Percentiles rank a stretch among this genome's conserved stretches.
Conservation (phyloP, 1,284 basidiomycete species). For the Porodaedalea pini region DNA sequence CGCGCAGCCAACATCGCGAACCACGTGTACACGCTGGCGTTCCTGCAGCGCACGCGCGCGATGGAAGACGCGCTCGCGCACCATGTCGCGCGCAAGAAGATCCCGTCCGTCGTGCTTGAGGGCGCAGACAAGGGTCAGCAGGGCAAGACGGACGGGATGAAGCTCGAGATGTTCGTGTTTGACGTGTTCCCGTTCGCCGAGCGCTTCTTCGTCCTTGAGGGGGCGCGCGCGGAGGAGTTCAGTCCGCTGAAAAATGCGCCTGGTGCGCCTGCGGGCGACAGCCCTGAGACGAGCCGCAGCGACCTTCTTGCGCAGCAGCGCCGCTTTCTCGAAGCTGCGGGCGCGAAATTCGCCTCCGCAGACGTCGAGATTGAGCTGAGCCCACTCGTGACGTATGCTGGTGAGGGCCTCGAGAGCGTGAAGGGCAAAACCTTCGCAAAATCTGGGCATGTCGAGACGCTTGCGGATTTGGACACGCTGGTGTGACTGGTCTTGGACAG, state of each 20-base stretch:
- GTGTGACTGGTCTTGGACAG: constrained; percentile 24
- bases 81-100: constrained; percentile 99
- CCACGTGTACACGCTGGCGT: constrained; percentile 94
- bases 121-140: constrained; percentile 71
- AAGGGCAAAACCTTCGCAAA: constrained; percentile 76
- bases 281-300: constrained; percentile 84
- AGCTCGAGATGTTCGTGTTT: constrained; percentile 98
- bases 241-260: constrained; percentile 97
- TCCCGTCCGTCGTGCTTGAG: constrained; percentile 72
- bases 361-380: constrained; percentile 86
- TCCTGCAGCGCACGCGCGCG: constrained; percentile 75
- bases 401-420: constrained; percentile 83
- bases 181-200: constrained; percentile 96
- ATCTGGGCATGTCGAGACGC: constrained; percentile 46
- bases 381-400: constrained; percentile 86
- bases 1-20: constrained; percentile 97
- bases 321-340: constrained; percentile 79
- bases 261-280: constrained; percentile 82
- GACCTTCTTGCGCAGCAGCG: constrained; percentile 91
- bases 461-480: constrained; percentile 51
- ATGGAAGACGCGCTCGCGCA: constrained; percentile 92
- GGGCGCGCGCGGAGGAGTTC: constrained; percentile 87
- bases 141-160: constrained; percentile 94
- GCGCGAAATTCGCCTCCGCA: constrained; percentile 61
- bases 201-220: constrained; percentile 86